Evolutionary conservation across 1,284 basidiomycete species (phyloP).

Genomic region (Wallemia hederae): DNA sequence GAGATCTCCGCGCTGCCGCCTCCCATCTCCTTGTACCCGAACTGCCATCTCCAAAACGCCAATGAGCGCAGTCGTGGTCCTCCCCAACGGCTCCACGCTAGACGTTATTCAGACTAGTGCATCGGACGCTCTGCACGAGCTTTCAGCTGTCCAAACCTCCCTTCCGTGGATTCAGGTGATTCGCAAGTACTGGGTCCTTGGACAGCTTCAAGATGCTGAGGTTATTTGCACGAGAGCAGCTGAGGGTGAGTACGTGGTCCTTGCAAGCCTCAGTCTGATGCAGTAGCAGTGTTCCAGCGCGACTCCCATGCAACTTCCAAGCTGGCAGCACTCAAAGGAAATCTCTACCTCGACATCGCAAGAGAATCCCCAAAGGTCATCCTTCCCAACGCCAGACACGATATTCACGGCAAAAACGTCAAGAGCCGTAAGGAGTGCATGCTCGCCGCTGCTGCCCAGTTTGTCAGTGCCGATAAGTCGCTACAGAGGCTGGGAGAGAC

Average conservation of each 20-base stretch:
- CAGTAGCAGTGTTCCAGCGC: slow-evolving; percentile 16
- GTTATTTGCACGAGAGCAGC: slow-evolving; percentile 15
- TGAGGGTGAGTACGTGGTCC: slow-evolving; percentile 11
- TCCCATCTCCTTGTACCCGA: too few species aligned
- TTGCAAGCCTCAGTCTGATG: not conserved
- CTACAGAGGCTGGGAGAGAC: not conserved
- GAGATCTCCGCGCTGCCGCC: too few species aligned
- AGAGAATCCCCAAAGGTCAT: slow-evolving; percentile 50
- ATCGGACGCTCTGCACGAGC: not conserved
- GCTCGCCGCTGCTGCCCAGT: slow-evolving; percentile 3
- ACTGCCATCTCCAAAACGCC: not conserved
- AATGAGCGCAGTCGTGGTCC: not conserved
- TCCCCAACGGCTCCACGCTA: not conserved
- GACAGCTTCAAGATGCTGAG: slow-evolving; percentile 12
- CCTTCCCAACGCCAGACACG: slow-evolving; percentile 33
- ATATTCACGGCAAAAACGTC: slow-evolving; percentile 30
- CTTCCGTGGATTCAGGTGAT: not conserved
- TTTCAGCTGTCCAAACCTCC: not conserved
- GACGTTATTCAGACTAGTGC: not conserved
- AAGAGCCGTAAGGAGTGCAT: slow-evolving; percentile 2
- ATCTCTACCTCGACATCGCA: slow-evolving; percentile 46
- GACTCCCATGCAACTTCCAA: slow-evolving; percentile 19
- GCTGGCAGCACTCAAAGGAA: slow-evolving; percentile 48
- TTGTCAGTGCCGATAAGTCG: slow-evolving; percentile 15
- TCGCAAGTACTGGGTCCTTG: slow-evolving; percentile 2